These are phyloP conservation scores for Acarospora socialis DNA, from an alignment of 2,329 filamentous ascomycete species.

Conservation along the genomic window DNA sequence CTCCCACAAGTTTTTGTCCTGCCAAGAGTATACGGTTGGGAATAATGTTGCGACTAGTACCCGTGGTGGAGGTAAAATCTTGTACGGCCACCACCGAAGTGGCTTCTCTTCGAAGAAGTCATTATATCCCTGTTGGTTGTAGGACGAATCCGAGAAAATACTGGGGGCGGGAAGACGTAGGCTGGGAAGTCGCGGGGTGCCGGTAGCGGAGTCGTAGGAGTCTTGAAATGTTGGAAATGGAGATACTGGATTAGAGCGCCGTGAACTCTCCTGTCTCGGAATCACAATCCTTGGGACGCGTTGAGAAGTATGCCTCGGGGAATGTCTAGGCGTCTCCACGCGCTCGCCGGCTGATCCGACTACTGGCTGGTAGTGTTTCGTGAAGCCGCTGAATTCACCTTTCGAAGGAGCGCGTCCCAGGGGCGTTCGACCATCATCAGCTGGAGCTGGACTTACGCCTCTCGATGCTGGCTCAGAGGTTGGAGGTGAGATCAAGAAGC, in stretches of 20 bases:
- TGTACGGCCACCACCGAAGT: slow-evolving; percentile 71
- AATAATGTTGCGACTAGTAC: slow-evolving; percentile 63
- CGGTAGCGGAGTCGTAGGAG: slow-evolving; percentile 29
- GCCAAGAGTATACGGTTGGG: slow-evolving; percentile 73
- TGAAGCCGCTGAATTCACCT: slow-evolving; percentile 25
- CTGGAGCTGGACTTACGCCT: slow-evolving; percentile 16
- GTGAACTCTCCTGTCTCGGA: slow-evolving; percentile 9
- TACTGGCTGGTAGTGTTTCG: slow-evolving; percentile 19
- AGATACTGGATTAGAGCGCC: slow-evolving; percentile 29
- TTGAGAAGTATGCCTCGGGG: too few relatives aligned
- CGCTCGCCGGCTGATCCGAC: slow-evolving; percentile 5
- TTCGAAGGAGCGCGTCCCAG: slow-evolving; percentile 31
- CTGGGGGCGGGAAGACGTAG: slow-evolving; percentile 41
- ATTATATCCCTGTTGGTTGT: slow-evolving; percentile 27
- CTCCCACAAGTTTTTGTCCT: slow-evolving; percentile 69
- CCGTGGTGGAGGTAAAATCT: slow-evolving; percentile 55
- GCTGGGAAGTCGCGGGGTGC: slow-evolving; percentile 38
- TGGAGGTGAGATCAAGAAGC: slow-evolving; percentile 26
- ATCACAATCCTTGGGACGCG: slow-evolving; percentile 8
- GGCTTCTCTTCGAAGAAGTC: slow-evolving; percentile 26
- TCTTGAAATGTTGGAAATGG: slow-evolving; percentile 60
- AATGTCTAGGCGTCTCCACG: too few relatives aligned
- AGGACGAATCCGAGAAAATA: slow-evolving; percentile 37
- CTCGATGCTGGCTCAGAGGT: slow-evolving; percentile 19
- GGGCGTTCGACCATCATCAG: slow-evolving; percentile 20